Evolutionary conservation across 2,329 filamentous ascomycete genomes (phyloP), one percentile per base, ranked within the genome.

Genomic region (Fusarium sp.): DNA sequence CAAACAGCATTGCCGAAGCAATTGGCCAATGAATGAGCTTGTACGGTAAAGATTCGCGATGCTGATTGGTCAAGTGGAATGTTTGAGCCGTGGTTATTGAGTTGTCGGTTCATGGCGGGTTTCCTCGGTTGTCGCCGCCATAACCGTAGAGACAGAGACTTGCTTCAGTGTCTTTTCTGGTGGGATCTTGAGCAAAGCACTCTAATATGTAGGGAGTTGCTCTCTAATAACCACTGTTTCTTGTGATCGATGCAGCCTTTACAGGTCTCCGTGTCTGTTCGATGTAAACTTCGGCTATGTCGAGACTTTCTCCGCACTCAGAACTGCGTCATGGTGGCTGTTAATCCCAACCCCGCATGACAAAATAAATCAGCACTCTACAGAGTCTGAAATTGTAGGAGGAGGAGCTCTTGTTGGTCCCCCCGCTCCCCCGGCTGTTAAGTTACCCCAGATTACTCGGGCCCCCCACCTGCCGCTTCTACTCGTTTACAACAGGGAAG

Each of bases 71-170:
- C 9, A 10, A 45, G 14, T 20, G 14, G n/a, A 5, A 2, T 19
- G 20, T 45, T 59, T 60, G 45, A 56, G 65, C 65, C 65, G 65
- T 68, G 65, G 65, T 47, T 61, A 40, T 66, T 49, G 2, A 19
- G 22, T 25, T 19, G 45, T 69, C 71, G 75, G 70, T 69, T 70
- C 65, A 40, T 57, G 51, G 65, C 77, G 77, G 77, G 72, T 78
- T 76, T 71, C 70, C 72, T 78, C 77, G 77, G 77, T 75, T 78
- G 56, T 75, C 44, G 22, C 39, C 14, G 35, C 44, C 44, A 56
- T 56, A 64, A 52, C 60, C 47, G 61, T 55, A 32, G 49, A 47
- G 17, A 46, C n/a, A 20, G 19, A 10, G 33, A 39, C 2, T 15
- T 14, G 4, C 13, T 7, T 23, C 8, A n/a, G 8, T 10, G 35